A percentile compares a stretch with the other conserved stretches of the same genome.
Conservation (phyloP, 2,329 filamentous ascomycete species). For the Phyllosticta paracitricarpa region DNA sequence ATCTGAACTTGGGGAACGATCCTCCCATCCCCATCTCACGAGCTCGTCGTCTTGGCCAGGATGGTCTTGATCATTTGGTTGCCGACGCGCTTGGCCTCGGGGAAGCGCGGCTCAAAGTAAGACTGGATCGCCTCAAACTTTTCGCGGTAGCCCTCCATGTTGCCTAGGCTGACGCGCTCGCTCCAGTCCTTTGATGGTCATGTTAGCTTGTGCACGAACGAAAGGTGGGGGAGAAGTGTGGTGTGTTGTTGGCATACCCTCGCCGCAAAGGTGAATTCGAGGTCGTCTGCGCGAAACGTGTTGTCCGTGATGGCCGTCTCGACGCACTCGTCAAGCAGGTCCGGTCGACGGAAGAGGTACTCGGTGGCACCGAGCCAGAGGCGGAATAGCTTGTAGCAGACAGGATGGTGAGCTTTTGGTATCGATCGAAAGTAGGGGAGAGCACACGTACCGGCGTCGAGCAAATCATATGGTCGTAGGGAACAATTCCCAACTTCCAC, state of each 20-base stretch:
- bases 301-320: constrained; percentile 80
- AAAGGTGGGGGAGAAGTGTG: not conserved
- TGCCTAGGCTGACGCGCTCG: constrained; percentile 79
- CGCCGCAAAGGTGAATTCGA: constrained; percentile 96
- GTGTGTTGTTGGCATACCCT: constrained; percentile 38
- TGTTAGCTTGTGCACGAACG: not conserved
- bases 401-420: not conserved
- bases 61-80: constrained; percentile 98
- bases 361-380: constrained; percentile 97
- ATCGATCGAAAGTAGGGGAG: not conserved
- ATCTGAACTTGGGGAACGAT: not conserved
- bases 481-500: constrained; percentile 85
- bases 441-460: constrained; percentile 63
- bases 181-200: constrained; percentile 65
- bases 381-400: constrained; percentile 60
- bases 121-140: constrained; percentile 81
- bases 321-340: constrained; percentile 73
- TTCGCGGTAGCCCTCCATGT: constrained; percentile 88
- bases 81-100: constrained; percentile 75
- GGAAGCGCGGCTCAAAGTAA: constrained; percentile 87
- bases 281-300: constrained; percentile 86
- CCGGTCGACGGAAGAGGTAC: constrained; percentile 78
- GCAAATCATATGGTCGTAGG: constrained; percentile 99
- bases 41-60: constrained; percentile 57
- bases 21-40: not conserved